Percentiles rank a stretch among this genome's conserved stretches.
Evolutionary conservation across 768 basidiomycete genomes (phyloP).

Genomic region (Leccinum disarticulatum): DNA sequence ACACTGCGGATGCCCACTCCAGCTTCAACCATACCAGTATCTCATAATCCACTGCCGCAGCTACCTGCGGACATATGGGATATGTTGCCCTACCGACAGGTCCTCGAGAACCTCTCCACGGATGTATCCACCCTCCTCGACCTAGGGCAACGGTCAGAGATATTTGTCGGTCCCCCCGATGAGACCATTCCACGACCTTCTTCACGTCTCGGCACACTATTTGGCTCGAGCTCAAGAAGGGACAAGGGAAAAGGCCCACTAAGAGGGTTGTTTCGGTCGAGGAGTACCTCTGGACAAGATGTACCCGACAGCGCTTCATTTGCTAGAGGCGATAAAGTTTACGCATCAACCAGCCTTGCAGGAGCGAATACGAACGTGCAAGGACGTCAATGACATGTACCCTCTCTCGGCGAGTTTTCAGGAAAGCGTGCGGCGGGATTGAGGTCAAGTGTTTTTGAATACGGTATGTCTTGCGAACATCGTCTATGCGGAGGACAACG

Average conservation of each 20-base stretch:
- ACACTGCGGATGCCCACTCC: constrained; percentile 3
- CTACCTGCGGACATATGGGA: constrained; percentile 64
- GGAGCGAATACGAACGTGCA: constrained; percentile 51
- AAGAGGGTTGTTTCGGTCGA: constrained; percentile 48
- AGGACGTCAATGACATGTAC: constrained; percentile 40
- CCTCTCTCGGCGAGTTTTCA: constrained; percentile 34
- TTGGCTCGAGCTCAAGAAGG: constrained; percentile 27
- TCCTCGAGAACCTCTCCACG: constrained; percentile 49
- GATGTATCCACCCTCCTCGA: no score
- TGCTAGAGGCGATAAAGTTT: constrained; percentile 78
- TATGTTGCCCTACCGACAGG: constrained; percentile 52
- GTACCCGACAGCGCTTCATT: constrained; percentile 72
- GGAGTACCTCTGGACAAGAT: constrained; percentile 35
- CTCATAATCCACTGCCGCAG: constrained; percentile 58
- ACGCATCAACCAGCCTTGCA: constrained; percentile 51
- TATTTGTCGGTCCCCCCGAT: constrained; percentile 9
- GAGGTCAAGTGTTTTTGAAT: constrained; percentile 51
- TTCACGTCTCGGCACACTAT: constrained; percentile 20
- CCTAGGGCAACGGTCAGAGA: constrained; percentile 1
- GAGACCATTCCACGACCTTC: constrained; percentile 22
- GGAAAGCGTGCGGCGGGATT: constrained; percentile 50
- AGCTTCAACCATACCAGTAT: not conserved
- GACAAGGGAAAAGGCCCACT: constrained; percentile 37
- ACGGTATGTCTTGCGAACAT: no score
- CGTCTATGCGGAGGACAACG: no score